Conservation (phyloP, 179 eudicot genomes). For the Beta macrorhiza region DNA sequence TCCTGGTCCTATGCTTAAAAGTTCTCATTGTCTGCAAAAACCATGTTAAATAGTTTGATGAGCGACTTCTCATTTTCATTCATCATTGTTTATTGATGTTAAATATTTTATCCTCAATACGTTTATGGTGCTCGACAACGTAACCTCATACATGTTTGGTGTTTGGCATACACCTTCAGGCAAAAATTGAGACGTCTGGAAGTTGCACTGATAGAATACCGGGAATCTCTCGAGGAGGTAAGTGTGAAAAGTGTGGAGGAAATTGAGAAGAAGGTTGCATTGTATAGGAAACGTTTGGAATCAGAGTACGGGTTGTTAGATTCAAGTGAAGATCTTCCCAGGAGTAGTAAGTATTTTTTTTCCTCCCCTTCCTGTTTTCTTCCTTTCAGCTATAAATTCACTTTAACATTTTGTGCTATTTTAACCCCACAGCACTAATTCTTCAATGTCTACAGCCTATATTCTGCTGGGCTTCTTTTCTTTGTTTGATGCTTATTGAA, state of each 20-base stretch:
- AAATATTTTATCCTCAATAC: neutral
- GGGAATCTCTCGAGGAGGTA: constrained; percentile 81
- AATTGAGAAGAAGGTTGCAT: constrained; percentile 76
- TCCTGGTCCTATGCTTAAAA: neutral
- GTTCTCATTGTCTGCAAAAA: neutral
- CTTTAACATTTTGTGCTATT: neutral
- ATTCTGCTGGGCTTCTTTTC: too few species aligned
- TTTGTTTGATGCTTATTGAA: too few species aligned
- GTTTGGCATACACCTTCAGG: constrained; percentile 32
- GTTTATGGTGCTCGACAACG: neutral
- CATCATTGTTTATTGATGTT: neutral
- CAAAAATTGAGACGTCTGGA: constrained; percentile 89
- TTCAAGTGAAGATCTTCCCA: constrained; percentile 49
- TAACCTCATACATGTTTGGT: neutral
- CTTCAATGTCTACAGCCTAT: too few species aligned
- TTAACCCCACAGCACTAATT: too few species aligned
- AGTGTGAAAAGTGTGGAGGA: constrained; percentile 71
- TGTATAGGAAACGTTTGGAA: constrained; percentile 54
- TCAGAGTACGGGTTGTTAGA: constrained; percentile 67
- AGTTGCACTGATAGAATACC: constrained; percentile 91
- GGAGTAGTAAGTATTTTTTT: constrained; percentile 56
- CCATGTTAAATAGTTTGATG: neutral
- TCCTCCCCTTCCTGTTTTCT: constrained; percentile 6
- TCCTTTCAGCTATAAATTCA: neutral
- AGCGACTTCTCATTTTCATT: neutral